Evolutionary conservation across 208 protist genomes (phyloP).

Genomic region (Trichomonas gallinae): DNA sequence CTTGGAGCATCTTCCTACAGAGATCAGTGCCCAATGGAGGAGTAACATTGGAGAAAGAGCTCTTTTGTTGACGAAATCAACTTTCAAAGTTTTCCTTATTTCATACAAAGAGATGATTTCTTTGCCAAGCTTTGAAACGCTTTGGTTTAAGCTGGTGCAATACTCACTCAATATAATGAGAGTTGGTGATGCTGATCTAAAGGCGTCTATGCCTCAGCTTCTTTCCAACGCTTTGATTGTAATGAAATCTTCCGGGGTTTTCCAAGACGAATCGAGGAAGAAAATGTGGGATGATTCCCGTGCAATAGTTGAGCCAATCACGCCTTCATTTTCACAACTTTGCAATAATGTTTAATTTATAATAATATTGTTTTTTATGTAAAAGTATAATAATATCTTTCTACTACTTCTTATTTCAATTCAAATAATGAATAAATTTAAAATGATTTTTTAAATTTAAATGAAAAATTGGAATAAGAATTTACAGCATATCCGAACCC

Average conservation of each 20-base stretch:
- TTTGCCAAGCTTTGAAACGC: background rate
- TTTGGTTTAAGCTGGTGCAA: slow-evolving; percentile 18
- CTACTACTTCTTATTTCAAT: too few relatives aligned
- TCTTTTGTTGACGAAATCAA: background rate
- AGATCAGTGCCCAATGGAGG: background rate
- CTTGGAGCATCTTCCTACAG: background rate
- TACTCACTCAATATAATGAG: background rate
- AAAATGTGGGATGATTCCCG: background rate
- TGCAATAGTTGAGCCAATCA: background rate
- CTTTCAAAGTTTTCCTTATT: background rate
- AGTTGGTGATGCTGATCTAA: background rate
- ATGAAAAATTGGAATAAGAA: too few relatives aligned
- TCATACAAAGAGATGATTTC: background rate
- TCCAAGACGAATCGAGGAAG: background rate
- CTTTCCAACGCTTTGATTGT: background rate
- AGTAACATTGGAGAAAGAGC: background rate
- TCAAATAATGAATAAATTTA: too few relatives aligned
- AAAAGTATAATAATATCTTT: too few relatives aligned
- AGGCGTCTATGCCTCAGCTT: background rate
- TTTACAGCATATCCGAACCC: too few relatives aligned
- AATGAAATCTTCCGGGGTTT: background rate
- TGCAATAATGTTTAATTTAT: background rate
- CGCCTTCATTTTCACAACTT: background rate
- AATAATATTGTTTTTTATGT: too few relatives aligned
- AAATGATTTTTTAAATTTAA: too few relatives aligned